A percentile compares a stretch with the other conserved stretches of the same genome.
Conservation (phyloP, 2,329 filamentous ascomycete genomes). For the Trichoderma afroharzianum region DNA sequence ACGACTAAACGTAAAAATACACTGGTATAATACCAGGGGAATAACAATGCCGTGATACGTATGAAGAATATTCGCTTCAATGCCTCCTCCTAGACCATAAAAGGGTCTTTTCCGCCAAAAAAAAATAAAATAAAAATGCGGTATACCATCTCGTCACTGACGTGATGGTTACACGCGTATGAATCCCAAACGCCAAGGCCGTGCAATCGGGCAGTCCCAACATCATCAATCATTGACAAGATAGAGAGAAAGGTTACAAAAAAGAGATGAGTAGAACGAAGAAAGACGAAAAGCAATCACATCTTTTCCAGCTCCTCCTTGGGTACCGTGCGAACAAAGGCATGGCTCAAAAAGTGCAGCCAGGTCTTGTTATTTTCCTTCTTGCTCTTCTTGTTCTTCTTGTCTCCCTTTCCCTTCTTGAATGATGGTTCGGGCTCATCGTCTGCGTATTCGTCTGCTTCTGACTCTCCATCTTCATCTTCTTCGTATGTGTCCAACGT, state of each 20-base stretch:
- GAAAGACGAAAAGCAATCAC: slow-evolving; percentile 21
- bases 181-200: neutral
- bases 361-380: slow-evolving; percentile 64
- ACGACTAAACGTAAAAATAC: neutral
- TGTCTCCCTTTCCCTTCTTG: slow-evolving; percentile 37
- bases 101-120: neutral
- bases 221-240: neutral
- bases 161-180: neutral
- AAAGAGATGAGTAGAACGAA: neutral
- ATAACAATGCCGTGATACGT: neutral
- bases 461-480: slow-evolving; percentile 27
- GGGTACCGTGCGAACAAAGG: slow-evolving; percentile 72
- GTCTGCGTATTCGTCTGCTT: slow-evolving; percentile 26
- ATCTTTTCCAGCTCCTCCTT: slow-evolving; percentile 59
- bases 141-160: neutral
- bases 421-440: slow-evolving; percentile 39
- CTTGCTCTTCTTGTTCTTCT: slow-evolving; percentile 43
- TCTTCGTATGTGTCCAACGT: slow-evolving; percentile 23
- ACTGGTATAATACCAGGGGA: neutral
- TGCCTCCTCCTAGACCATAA: neutral
- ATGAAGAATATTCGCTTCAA: neutral
- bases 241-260: neutral
- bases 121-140: neutral
- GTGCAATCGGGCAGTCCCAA: neutral
- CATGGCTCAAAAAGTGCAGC: slow-evolving; percentile 72